These are phyloP conservation scores for Penicillium paxilli DNA, from an alignment of 495 filamentous ascomycete genomes.

Conservation along the genomic window DNA sequence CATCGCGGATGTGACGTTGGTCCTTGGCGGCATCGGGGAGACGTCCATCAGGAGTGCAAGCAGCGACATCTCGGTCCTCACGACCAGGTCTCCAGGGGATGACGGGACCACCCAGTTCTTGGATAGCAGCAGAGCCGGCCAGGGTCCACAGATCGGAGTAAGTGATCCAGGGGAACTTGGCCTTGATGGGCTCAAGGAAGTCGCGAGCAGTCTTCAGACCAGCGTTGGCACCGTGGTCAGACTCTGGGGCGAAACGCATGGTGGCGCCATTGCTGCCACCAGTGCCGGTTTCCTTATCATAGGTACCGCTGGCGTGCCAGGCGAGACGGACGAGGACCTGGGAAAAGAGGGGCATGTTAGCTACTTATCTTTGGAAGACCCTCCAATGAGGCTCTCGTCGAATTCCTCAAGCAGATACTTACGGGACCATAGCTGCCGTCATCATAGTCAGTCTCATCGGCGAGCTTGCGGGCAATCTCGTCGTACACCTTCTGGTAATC, in stretches of 20 bases:
- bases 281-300: slow-evolving; percentile 83
- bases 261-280: slow-evolving; percentile 96
- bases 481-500: slow-evolving; percentile 98
- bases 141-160: slow-evolving; percentile 98
- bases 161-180: slow-evolving; percentile 89
- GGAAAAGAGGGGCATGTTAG: slow-evolving; percentile 8
- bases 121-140: slow-evolving; percentile 78
- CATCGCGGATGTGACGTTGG: slow-evolving; percentile 79
- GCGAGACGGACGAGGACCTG: slow-evolving; percentile 75
- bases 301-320: slow-evolving; percentile 88
- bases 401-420: slow-evolving; percentile 19
- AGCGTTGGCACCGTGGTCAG: slow-evolving; percentile 90
- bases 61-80: slow-evolving; percentile 74
- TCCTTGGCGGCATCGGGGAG: slow-evolving; percentile 86
- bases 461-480: slow-evolving; percentile 72
- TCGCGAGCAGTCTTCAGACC: slow-evolving; percentile 86
- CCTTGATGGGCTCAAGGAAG: slow-evolving; percentile 89
- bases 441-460: slow-evolving; percentile 92
- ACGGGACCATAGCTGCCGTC: slow-evolving; percentile 94
- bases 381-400: no score
- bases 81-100: slow-evolving; percentile 93
- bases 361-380: not conserved
- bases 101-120: slow-evolving; percentile 89
- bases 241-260: slow-evolving; percentile 94
- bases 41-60: slow-evolving; percentile 93